These are phyloP conservation scores for Aphanomyces stellatus DNA, from an alignment of 352 stramenopile species.

Conservation along the genomic window DNA sequence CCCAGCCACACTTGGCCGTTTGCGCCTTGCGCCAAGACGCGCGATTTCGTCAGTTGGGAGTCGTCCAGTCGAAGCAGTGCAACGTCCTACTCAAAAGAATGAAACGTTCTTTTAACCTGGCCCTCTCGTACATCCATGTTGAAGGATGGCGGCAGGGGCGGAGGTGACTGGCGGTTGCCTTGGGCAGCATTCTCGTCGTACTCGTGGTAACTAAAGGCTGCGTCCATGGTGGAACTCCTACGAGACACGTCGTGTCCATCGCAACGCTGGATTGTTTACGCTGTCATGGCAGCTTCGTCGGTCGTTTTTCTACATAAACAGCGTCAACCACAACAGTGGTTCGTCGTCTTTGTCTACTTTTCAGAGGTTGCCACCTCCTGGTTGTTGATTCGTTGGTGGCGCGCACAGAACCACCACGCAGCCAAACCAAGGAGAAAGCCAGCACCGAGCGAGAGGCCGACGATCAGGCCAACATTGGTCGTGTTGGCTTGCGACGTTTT, in stretches of 20 bases:
- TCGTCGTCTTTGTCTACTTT: too few species aligned
- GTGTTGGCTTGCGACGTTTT: neutral
- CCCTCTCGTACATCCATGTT: neutral
- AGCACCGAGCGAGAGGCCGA: neutral
- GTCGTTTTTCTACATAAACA: too few species aligned
- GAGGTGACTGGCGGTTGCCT: neutral
- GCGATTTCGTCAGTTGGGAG: neutral
- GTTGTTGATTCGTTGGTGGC: too few species aligned
- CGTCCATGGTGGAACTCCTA: neutral
- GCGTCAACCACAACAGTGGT: too few species aligned
- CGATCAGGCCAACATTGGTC: neutral
- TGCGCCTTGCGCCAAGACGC: neutral
- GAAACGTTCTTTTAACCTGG: neutral
- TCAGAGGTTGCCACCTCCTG: too few species aligned
- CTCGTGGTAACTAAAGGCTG: neutral
- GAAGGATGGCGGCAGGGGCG: neutral
- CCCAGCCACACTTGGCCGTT: slow-evolving; percentile 14
- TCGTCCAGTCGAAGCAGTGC: slow-evolving; percentile 11
- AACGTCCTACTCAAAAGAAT: neutral
- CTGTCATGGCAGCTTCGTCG: too few species aligned
- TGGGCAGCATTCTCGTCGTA: neutral
- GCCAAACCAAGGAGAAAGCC: neutral
- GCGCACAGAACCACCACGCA: neutral
- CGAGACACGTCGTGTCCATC: neutral
- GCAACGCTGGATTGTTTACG: too few species aligned